Conservation (phyloP, 768 basidiomycete genomes). For the Kwoniella newhampshirensis region DNA sequence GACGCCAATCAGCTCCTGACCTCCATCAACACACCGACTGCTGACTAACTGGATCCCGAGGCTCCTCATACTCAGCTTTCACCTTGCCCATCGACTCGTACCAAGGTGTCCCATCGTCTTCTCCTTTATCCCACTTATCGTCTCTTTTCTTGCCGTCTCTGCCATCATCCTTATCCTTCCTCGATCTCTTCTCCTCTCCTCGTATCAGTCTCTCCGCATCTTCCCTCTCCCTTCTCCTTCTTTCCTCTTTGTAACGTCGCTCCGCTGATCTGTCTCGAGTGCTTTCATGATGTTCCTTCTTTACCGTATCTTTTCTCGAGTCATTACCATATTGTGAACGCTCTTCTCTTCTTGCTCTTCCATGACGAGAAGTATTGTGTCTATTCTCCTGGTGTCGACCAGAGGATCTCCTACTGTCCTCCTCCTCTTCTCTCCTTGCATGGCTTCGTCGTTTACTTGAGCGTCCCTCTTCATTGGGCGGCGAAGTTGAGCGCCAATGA, state of each 20-base stretch:
- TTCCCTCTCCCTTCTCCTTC: slow-evolving; percentile 17
- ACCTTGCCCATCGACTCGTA: slow-evolving; percentile 20
- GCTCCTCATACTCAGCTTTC: slow-evolving; percentile 8
- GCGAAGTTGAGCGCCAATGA: too few species aligned
- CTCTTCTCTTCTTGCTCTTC: slow-evolving; percentile 6
- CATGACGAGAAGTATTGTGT: too few species aligned
- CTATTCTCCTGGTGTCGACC: slow-evolving; percentile 5
- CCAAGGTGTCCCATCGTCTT: slow-evolving; percentile 22
- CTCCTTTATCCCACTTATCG: background rate
- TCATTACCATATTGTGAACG: slow-evolving; percentile 6
- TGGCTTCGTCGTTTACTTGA: too few species aligned
- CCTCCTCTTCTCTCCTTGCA: background rate
- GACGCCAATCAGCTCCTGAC: background rate
- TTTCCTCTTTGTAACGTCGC: slow-evolving; percentile 10
- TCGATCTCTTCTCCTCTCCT: background rate
- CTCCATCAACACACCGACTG: background rate
- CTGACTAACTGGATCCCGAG: slow-evolving; percentile 18
- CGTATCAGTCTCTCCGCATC: slow-evolving; percentile 16
- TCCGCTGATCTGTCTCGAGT: slow-evolving; percentile 18
- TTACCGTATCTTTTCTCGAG: background rate
- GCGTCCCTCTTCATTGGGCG: too few species aligned
- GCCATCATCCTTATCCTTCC: slow-evolving; percentile 1
- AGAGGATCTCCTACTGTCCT: background rate
- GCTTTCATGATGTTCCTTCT: background rate
- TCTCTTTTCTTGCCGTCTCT: slow-evolving; percentile 4